Evolutionary conservation across 768 basidiomycete genomes (phyloP), one percentile per base, ranked within the genome.

Genomic region (Boletus pseudo-olivaceus): DNA sequence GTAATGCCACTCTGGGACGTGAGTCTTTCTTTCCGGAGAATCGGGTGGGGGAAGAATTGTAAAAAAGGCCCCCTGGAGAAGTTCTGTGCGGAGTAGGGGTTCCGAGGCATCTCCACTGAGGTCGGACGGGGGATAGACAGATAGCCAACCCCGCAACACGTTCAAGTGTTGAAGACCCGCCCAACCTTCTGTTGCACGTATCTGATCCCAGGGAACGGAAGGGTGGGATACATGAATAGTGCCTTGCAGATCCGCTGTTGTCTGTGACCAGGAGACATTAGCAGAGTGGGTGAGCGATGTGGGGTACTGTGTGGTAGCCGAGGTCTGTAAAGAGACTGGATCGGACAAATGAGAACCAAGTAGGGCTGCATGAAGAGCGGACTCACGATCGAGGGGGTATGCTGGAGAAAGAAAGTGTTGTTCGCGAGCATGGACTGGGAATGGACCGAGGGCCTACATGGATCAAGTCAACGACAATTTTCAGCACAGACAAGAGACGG

Each of bases 161-260:
- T 81, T 77, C 61, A 92, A 84, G 62, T 92, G 88, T 68, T 96
- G 93, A 17, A 94, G 71, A 20, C 82, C 85, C 23, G 91, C 87
- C 93, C 93, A 94, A 12, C 93, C 93, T 69, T 92, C 88, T 2
- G 86, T 84, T 26, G 78, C 75, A 12, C 91, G 84, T 50, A 94
- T 75, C 47, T 78, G 75, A 30, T 78, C 68, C 93, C 67, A 82
- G 81, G 86, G 79, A 54, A 88, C 76, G 42, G 78, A 55, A 5
- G 85, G 87, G 58, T 87, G 86, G 0, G 82, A 79, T n/a, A 90
- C 69, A n/a, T 72, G 64, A 17, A 93, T 67, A 46, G 72, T 70
- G 14, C 84, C 83, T 34, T 80, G 66, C 1, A 62, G 54, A 47
- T 71, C 70, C 27, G 79, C 69, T 5, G 60, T 63, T 7, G 76